phyloP scores from a whole-genome alignment of 2,329 filamentous ascomycete species.

The Fusarium dlaminii region DNA sequence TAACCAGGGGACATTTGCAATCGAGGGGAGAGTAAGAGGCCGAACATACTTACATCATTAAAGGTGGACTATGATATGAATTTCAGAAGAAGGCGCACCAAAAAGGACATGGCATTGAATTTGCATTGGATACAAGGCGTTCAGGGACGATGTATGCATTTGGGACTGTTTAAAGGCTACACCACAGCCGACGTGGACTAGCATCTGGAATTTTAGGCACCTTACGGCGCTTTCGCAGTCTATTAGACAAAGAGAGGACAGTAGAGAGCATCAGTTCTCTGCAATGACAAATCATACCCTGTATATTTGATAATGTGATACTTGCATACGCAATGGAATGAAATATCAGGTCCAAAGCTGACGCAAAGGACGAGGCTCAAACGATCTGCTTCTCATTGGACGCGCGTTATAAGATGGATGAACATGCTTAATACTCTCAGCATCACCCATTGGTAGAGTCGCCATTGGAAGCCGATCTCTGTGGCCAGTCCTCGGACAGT shows the following conservation, averaged over 20 bases:
- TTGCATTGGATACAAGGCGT: slow-evolving; percentile 38
- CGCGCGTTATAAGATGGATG: slow-evolving; percentile 18
- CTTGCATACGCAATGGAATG: not conserved
- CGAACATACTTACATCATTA: not conserved
- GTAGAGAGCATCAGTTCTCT: not conserved
- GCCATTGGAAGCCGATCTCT: slow-evolving; percentile 7
- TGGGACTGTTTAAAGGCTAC: not conserved
- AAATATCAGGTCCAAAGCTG: slow-evolving; percentile 7
- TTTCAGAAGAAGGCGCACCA: slow-evolving; percentile 5
- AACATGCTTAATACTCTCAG: not conserved
- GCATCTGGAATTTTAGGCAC: not conserved
- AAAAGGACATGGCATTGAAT: slow-evolving; percentile 20
- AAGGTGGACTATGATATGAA: not conserved
- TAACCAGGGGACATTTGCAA: not conserved
- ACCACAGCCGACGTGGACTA: not conserved
- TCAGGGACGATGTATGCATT: slow-evolving; percentile 12
- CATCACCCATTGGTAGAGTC: slow-evolving; percentile 18
- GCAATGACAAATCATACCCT: not conserved
- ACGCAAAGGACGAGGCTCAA: slow-evolving; percentile 31
- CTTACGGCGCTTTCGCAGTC: not conserved
- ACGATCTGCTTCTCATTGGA: slow-evolving; percentile 13
- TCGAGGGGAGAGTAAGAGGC: not conserved
- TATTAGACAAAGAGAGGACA: slow-evolving; percentile 1
- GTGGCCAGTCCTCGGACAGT: slow-evolving; percentile 10
- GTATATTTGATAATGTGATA: not conserved